Evolutionary conservation across 2,329 filamentous ascomycete genomes (phyloP), one percentile per base, ranked within the genome.

Genomic region (Westerdykella aurantiaca): DNA sequence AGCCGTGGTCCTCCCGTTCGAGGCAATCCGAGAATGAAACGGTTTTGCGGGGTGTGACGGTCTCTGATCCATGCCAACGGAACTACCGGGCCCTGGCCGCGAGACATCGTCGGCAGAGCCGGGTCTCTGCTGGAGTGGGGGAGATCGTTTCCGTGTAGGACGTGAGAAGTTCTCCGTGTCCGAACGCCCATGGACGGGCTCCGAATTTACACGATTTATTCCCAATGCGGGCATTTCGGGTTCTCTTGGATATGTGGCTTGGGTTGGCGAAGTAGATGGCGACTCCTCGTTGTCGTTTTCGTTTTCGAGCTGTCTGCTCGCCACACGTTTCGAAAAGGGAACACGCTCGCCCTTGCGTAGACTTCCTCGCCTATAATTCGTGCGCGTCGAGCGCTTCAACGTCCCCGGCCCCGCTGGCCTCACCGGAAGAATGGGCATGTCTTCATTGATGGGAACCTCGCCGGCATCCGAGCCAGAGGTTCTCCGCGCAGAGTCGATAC

Each of bases 311-410:
- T 80, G 77, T 45, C 80, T 80, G 35, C 79, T 77, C 4, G 75
- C 75, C 37, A 81, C 74, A 33, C 91, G 80, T 66, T 87, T 88
- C 1, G 87, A 85, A 53, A 88, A 85, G 0, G 85, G 81, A 3
- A 81, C 74, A 42, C 86, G 79, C 47, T 93, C 86, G 18, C 86
- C 85, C 52, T 83, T 87, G 40, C 86, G 83, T 49, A 95, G 67
- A 70, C 90, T 96, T 29, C 90, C 90, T 45, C 87, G 88, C 57
- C 90, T 77, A 66, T 97, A 97, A 21, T 87, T 91, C 5, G 93
- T 98, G 43, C 88, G 80, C 16, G 89, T 98, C 11, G 93, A 96
- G 49, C 93, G 81, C 55, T 93, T 85, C 39, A 98, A 72, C 25
- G 88, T 87, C 66, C 85, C 83, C 1, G 85, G 82, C 3, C 88